Conservation (phyloP, 2,329 filamentous ascomycete species). For the Pyrenophora tritici-repentis region DNA sequence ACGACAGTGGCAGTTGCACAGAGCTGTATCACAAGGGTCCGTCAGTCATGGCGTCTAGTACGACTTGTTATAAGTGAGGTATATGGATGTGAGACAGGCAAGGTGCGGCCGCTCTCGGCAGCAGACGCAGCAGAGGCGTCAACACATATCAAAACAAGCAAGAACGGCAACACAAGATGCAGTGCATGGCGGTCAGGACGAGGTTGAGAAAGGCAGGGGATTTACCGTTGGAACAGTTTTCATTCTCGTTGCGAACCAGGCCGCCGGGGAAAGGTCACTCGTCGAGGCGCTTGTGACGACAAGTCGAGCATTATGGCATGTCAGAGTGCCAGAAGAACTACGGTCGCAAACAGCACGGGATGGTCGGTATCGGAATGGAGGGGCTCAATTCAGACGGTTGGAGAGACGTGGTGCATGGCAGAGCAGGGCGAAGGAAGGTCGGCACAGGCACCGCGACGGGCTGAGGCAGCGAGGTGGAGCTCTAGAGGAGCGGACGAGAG, state of each 20-base stretch:
- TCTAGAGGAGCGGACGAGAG: slow-evolving; percentile 37
- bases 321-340: slow-evolving; percentile 33
- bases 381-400: slow-evolving; percentile 28
- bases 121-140: slow-evolving; percentile 24
- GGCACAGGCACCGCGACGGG: slow-evolving; percentile 34
- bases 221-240: slow-evolving; percentile 54
- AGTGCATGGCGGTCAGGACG: slow-evolving; percentile 9
- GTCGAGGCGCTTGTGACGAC: slow-evolving; percentile 44
- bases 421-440: slow-evolving; percentile 26
- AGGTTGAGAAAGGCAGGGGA: slow-evolving; percentile 27
- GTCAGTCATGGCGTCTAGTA: slow-evolving; percentile 45
- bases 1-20: slow-evolving; percentile 66
- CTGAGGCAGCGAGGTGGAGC: slow-evolving; percentile 37
- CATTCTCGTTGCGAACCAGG: slow-evolving; percentile 49
- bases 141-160: slow-evolving; percentile 40
- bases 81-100: slow-evolving; percentile 32
- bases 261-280: slow-evolving; percentile 46
- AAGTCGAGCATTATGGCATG: slow-evolving; percentile 50
- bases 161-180: slow-evolving; percentile 20
- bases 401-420: slow-evolving; percentile 26
- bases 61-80: slow-evolving; percentile 24
- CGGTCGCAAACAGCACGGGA: slow-evolving; percentile 29
- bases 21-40: slow-evolving; percentile 54
- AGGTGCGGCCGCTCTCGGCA: slow-evolving; percentile 31
- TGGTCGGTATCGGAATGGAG: slow-evolving; percentile 22